Evolutionary conservation across 1,139 yeast genomes (phyloP), one percentile per base, ranked within the genome.

Genomic region (Sugiyamaella neomexicana): DNA sequence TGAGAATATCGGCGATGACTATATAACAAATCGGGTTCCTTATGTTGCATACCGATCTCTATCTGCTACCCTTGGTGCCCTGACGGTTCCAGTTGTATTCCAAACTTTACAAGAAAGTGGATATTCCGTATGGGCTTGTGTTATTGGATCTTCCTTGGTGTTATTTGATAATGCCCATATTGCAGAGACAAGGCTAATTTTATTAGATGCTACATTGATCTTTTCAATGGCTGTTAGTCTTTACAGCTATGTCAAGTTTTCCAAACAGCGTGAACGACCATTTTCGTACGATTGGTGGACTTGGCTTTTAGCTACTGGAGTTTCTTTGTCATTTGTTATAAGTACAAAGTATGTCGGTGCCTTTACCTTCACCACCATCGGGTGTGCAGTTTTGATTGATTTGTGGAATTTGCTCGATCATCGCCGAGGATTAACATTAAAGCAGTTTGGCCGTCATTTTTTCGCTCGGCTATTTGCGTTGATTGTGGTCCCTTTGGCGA

Each of bases 301-400:
- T 45, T 95, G 99, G 99, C 78, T 93, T 43, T 69, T 78, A 41
- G 71, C 81, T 41, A 90, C 98, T 7, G 99, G 99, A 32, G 75
- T 89, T 6, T 79, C 95, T 1, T 79, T 93, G 58, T 88, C 97
- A 0, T 85, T 91, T 69, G 97, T 90, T 41, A 91, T 93, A 58
- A 65, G 96, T 44, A 91, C 98, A 53, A 93, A 93, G 70, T 95
- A 93, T 68, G 97, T 93, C 36, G 99, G 99, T 68, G 86, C 87
- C 5, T 86, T 93, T 75, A 90, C 98, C 1, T 93, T 85, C 69
- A 77, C 85, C 54, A 85, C 96, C 55, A 80, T 93, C 62, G 99
- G 99, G 34, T 71, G 80, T 57, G 97, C 96, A 13, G 98, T 93
- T 5, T 63, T 81, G 5, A 80, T 85, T 66, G 98, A 95, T 69